Evolutionary conservation across 83 land plant species (phyloP).

Genomic region (Picea mariana): DNA sequence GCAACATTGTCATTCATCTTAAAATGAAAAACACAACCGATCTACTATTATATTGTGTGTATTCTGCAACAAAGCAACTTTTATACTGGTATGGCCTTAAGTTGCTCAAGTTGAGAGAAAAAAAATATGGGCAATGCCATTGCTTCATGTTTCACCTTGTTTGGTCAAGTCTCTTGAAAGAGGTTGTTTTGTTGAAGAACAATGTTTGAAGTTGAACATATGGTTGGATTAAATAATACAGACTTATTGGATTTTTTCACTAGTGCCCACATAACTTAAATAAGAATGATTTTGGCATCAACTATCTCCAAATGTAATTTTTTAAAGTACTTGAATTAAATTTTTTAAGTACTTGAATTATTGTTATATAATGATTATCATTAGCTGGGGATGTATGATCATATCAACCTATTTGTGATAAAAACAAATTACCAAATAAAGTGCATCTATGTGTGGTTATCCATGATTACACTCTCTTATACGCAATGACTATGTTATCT

Average conservation of each 20-base stretch:
- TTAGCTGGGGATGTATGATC: constrained; percentile 6
- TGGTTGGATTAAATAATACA: constrained; percentile 8
- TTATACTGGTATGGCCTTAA: constrained; percentile 8
- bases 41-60: constrained; percentile 5
- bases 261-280: constrained; percentile 14
- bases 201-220: constrained; percentile 8
- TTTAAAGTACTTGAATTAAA: neutral
- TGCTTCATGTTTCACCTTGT: constrained; percentile 13
- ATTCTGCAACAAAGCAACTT: constrained; percentile 11
- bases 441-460: constrained; percentile 3
- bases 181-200: constrained; percentile 16
- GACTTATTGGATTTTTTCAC: constrained; percentile 16
- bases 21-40: neutral
- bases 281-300: constrained; percentile 10
- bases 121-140: neutral
- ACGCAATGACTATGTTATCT: neutral
- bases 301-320: constrained; percentile 16
- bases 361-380: neutral
- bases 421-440: neutral
- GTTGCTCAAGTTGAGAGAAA: constrained; percentile 12
- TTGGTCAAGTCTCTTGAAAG: constrained; percentile 17
- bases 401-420: neutral
- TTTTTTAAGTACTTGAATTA: neutral
- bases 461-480: neutral
- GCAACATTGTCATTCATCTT: neutral